Base-by-base conservation (phyloP, 192 early-diverging fungal genomes). In the Cetraspora pellucida region DNA sequence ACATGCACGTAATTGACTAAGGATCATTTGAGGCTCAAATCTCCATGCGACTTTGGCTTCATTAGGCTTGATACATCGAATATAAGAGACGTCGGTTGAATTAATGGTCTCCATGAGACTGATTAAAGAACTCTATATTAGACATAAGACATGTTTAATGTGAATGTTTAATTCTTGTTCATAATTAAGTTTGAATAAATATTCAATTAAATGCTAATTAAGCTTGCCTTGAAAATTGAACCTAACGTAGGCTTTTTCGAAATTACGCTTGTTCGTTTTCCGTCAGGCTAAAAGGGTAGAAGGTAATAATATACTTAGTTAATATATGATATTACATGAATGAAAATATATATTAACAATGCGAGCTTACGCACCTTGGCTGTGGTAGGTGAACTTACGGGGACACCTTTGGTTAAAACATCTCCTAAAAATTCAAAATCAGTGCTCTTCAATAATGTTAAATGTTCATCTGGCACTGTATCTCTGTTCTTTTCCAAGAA, bases 401-500 rank as follows among this genome's bases (percentile, higher is more conserved):
- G 81, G 7, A 90, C 87, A 78, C 86, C 90, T 30, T 87, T 83
- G 60, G 76, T 82, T 16, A 97, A 81, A 14, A 97, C 88, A 43
- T 95, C 94, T 52, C 88, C 87, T 77, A 98, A 83, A 81, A 97
- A 95, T 28, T 88, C 88, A 82, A 93, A 95, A 6, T 89, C 85
- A 55, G 90, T 85, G 30, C 89, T 89, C 74, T 93, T 91, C 71
- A 98, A 85, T 44, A 95, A 80, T 28, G 87, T 87, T 82, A 96
- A 83, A 72, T 94, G 84, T 80, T 99, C 97, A 23, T 96, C 96
- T 13, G 95, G 92, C 16, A 99, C 95, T 19, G 97, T 98, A 86
- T 99, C 98, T 84, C 93, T 94, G 85, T 99, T 99, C 87, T 99
- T 99, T 80, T 99, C 98, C 69, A 98, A 87, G 80, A 99, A 98